Conservation (phyloP, 176 grass and related monocot genomes). For the Canna indica region DNA sequence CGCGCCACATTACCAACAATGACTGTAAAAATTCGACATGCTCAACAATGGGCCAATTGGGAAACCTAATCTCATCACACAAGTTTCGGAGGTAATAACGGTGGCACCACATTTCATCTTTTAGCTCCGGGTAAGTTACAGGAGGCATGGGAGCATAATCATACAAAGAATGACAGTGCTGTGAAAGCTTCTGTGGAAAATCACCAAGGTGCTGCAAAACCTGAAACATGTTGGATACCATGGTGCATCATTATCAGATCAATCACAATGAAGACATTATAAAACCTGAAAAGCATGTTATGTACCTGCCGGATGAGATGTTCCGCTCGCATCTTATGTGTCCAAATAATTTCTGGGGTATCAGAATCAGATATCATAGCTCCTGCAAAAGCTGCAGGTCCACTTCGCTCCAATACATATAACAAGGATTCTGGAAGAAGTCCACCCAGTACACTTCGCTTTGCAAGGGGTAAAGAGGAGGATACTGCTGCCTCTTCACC, state of each 20-base stretch:
- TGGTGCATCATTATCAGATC: slow-evolving; percentile 10
- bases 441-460: slow-evolving; percentile 85
- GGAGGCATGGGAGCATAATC: slow-evolving; percentile 99
- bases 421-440: slow-evolving; percentile 89
- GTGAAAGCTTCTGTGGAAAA: slow-evolving; percentile 94
- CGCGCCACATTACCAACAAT: slow-evolving; percentile 92
- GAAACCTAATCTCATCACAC: slow-evolving; percentile 98
- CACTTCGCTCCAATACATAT: slow-evolving; percentile 92
- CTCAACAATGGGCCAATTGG: slow-evolving; percentile 97
- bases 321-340: slow-evolving; percentile 97
- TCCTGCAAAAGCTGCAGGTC: slow-evolving; percentile 65
- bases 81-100: slow-evolving; percentile 92
- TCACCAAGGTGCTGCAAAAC: slow-evolving; percentile 95
- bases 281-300: background rate
- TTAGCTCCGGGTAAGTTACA: slow-evolving; percentile 86
- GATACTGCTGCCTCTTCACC: slow-evolving; percentile 98
- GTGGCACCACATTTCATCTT: slow-evolving; percentile 99
- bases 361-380: slow-evolving; percentile 99
- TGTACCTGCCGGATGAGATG: slow-evolving; percentile 87
- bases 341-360: slow-evolving; percentile 99
- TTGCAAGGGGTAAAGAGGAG: slow-evolving; percentile 85
- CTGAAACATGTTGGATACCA: slow-evolving; percentile 32
- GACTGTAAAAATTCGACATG: slow-evolving; percentile 98
- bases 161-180: slow-evolving; percentile 93
- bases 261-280: background rate